Evolutionary conservation across 257 asterid species (phyloP).

Genomic region (Primulina tabacum): DNA sequence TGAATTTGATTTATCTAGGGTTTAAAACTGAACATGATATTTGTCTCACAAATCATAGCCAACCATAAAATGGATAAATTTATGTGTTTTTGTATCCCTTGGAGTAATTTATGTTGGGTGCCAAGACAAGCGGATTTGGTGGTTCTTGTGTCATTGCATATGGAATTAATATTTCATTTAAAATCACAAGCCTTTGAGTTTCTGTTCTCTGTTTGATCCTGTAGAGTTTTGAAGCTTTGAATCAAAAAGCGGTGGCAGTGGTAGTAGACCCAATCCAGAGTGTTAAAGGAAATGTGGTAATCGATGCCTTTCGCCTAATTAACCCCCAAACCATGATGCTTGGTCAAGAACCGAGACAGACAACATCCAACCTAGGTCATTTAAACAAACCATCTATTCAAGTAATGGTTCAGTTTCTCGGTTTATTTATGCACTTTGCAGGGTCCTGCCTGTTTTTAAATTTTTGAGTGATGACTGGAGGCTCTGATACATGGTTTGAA

Average conservation of each 20-base stretch:
- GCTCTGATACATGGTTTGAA: slow-evolving; percentile 95
- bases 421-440: neutral
- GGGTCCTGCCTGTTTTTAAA: slow-evolving; percentile 19
- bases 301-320: slow-evolving; percentile 94
- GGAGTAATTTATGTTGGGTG: neutral
- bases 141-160: neutral
- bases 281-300: slow-evolving; percentile 98
- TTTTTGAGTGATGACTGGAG: slow-evolving; percentile 40
- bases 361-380: slow-evolving; percentile 96
- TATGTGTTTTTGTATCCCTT: neutral
- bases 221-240: slow-evolving; percentile 98
- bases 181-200: slow-evolving; percentile 4
- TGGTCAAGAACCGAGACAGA: slow-evolving; percentile 98
- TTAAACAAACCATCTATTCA: slow-evolving; percentile 98
- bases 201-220: slow-evolving; percentile 20
- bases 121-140: neutral
- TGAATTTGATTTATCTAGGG: neutral
- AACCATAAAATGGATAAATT: neutral
- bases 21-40: neutral
- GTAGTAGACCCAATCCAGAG: slow-evolving; percentile 99
- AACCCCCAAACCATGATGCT: slow-evolving; percentile 99
- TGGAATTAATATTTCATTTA: neutral
- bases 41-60: neutral
- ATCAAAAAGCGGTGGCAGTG: slow-evolving; percentile 95
- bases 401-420: slow-evolving; percentile 31